Evolutionary conservation across 495 filamentous ascomycete genomes (phyloP), one percentile per base, ranked within the genome.

Genomic region (Haplographium delicatum): DNA sequence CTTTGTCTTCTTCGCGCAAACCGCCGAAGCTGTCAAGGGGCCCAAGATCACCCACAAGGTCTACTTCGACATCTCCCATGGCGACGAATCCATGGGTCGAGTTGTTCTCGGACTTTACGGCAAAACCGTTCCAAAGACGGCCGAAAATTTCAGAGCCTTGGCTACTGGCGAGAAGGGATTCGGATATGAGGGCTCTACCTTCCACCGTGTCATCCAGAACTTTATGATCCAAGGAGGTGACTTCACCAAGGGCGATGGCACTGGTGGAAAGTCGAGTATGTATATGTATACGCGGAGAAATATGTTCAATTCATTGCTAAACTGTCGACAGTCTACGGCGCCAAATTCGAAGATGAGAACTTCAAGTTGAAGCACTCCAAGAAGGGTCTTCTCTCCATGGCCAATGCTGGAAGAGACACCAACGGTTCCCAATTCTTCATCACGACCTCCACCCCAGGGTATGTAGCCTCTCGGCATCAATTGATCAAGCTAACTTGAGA

Each of bases 221-320:
- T 98, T 98, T 76, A 98, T 98, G 93, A 96, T 96, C 67, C 93
- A 98, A 74, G 93, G 93, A 66, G 93, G 94, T 72, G 94, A 99
- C 74, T 99, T 99, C 74, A 99, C 94, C 68, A 88, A 83, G 54
- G 83, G 83, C 57, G 91, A 99, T 65, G 91, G 91, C 62, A 96
- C 91, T 65, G 93, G 93, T 67, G 93, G 93, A 62, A 96, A 96
- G 80, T 95, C 90, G 39, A 82, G 78, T 81, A 70, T 55, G 76
- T 74, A 47, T 33, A n/a, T 44, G 1, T 10, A 10, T n/a, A 30
- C 28, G 18, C 4, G 5, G 15, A 10, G 35, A 15, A 3, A 30
- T n/a, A 3, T 26, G 27, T 11, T 4, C 4, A 18, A n/a, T 28
- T 19, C 18, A 8, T 31, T 43, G 28, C 50, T 58, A 28, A n/a